Evolutionary conservation across 179 eudicot genomes (phyloP).

Genomic region (Kewa caespitosa): DNA sequence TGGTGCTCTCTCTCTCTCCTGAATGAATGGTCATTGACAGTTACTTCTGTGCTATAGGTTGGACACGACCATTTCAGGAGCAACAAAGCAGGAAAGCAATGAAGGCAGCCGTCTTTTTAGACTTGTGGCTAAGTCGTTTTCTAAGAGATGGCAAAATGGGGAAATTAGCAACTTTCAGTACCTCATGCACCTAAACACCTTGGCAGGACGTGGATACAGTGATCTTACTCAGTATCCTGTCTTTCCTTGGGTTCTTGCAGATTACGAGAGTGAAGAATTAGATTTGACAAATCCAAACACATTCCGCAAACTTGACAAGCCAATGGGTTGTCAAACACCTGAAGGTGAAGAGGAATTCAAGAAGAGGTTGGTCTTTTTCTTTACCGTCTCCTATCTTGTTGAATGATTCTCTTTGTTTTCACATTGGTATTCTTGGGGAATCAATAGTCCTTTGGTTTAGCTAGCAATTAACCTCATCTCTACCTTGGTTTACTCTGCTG

Average conservation of each 20-base stretch:
- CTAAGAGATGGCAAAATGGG: conserved; percentile 99
- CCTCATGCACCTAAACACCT: conserved; percentile 98
- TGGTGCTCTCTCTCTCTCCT: neutral
- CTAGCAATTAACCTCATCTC: conserved; percentile 2
- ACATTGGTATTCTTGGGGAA: neutral
- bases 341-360: conserved; percentile 95
- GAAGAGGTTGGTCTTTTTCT: conserved; percentile 62
- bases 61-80: conserved; percentile 95
- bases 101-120: conserved; percentile 97
- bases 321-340: conserved; percentile 95
- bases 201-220: conserved; percentile 99
- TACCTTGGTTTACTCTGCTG: neutral
- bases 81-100: conserved; percentile 81
- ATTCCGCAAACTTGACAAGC: conserved; percentile 88
- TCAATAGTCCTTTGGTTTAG: neutral
- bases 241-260: conserved; percentile 98
- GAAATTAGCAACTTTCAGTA: conserved; percentile 99
- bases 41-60: conserved; percentile 57
- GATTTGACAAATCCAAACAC: conserved; percentile 73
- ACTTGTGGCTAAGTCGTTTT: conserved; percentile 86
- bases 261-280: conserved; percentile 88
- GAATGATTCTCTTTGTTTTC: neutral
- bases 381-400: neutral
- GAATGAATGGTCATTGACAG: conserved; percentile 5
- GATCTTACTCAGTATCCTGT: conserved; percentile 99